A percentile compares a stretch with the other conserved stretches of the same genome.
Evolutionary conservation across 768 basidiomycete species (phyloP).

Genomic region (Phanerochaete sordida): DNA sequence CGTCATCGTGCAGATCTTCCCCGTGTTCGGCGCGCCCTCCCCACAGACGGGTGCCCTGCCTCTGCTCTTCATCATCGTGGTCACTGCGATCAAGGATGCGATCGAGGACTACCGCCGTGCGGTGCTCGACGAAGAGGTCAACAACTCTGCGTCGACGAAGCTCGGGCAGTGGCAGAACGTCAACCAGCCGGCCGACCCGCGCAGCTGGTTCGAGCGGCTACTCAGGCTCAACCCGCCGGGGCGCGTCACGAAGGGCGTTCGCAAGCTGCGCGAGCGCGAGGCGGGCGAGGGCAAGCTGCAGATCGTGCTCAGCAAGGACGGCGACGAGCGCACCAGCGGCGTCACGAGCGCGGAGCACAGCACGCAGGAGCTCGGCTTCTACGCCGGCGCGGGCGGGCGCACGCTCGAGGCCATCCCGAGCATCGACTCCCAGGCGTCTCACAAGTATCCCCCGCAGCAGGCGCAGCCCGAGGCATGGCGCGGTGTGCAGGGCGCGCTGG

Average conservation of each 20-base stretch:
- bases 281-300: constrained; percentile 54
- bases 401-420: constrained; percentile 68
- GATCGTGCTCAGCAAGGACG: constrained; percentile 52
- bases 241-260: constrained; percentile 79
- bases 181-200: constrained; percentile 77
- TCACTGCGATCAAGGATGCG: constrained; percentile 95
- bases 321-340: constrained; percentile 36
- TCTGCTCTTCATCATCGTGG: constrained; percentile 77
- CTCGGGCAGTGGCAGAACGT: constrained; percentile 88
- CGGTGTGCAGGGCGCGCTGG: constrained; percentile 33
- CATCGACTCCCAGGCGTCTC: constrained; percentile 57
- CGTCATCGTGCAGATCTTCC: constrained; percentile 86
- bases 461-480: constrained; percentile 27
- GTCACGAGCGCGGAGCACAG: constrained; percentile 27
- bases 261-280: constrained; percentile 80
- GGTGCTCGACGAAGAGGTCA: constrained; percentile 85
- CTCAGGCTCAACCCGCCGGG: constrained; percentile 69
- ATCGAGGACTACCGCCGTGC: constrained; percentile 95
- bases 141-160: constrained; percentile 90
- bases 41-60: constrained; percentile 83
- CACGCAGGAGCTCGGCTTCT: constrained; percentile 27
- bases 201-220: constrained; percentile 72
- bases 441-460: constrained; percentile 55
- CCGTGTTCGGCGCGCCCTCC: constrained; percentile 85
- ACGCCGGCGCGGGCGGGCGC: constrained; percentile 43